Conservation (phyloP, 1,284 basidiomycete species). For the Ustilago nuda region DNA sequence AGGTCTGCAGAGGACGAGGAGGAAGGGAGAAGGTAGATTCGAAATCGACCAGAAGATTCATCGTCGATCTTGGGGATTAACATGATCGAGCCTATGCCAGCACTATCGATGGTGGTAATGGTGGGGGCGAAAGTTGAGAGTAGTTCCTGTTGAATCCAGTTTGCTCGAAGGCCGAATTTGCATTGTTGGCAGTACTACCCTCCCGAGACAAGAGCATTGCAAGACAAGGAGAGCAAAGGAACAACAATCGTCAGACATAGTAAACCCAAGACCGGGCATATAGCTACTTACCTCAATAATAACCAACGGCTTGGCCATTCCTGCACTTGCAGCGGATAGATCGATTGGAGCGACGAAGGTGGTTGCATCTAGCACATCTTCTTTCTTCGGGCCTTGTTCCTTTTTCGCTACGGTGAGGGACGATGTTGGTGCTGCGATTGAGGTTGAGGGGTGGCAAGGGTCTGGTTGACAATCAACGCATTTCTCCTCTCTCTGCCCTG, state of each 20-base stretch:
- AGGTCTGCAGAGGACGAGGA: background rate
- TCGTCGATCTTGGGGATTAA: slow-evolving; percentile 27
- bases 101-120: background rate
- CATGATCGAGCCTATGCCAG: slow-evolving; percentile 12
- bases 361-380: slow-evolving; percentile 28
- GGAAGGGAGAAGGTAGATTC: slow-evolving; percentile 19
- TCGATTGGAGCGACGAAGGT: slow-evolving; percentile 28
- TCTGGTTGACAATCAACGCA: slow-evolving; percentile 28
- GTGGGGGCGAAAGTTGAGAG: slow-evolving; percentile 32
- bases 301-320: slow-evolving; percentile 21
- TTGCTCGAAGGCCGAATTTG: slow-evolving; percentile 40
- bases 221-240: background rate
- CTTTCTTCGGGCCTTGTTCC: background rate
- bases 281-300: slow-evolving; percentile 34
- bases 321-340: background rate
- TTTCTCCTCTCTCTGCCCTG: background rate
- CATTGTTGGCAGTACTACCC: slow-evolving; percentile 42
- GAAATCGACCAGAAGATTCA: slow-evolving; percentile 12
- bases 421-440: background rate
- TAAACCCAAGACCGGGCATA: too few species aligned
- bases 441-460: background rate
- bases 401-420: background rate
- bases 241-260: background rate
- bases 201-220: background rate
- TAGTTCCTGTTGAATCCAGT: slow-evolving; percentile 46